Evolutionary conservation across 371 early-diverging fungal genomes (phyloP), one percentile per base, ranked within the genome.

Genomic region (Mucor indicus): DNA sequence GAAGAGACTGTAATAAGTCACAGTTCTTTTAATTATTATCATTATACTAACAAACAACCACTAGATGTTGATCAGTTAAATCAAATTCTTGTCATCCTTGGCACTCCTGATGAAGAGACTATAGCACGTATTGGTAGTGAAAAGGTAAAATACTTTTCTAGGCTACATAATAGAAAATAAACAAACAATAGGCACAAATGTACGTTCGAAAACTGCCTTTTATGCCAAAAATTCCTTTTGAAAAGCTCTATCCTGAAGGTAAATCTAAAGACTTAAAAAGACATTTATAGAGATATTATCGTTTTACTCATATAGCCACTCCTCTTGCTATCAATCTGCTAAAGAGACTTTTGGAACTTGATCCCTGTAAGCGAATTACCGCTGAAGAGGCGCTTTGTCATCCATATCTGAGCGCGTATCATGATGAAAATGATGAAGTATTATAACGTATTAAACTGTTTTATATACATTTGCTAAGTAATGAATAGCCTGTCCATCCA

Each of bases 61-160:
- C 19, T 60, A 78, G 80, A 99, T 62, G 93, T 98, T 15, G 96
- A 99, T 67, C 99, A 99, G 70, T 70, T 99, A 55, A 98, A 98
- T 67, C 92, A 96, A 72, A 99, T 99, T 55, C 83, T 98, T 48
- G 81, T 83, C 52, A 92, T 95, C 24, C 78, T 98, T 30, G 99
- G 99, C 30, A 98, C 99, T 0, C 99, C 99, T 17, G 92, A 92
- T 58, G 96, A 95, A 61, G 93, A 87, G 7, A 93, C 95, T 1
- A 71, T 99, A 53, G 57, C 77, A 32, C 80, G 92, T 20, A 88
- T 98, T 46, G 84, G 84, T 25, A 86, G 87, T 62, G 88, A 88
- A 39, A 74, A 91, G 58, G 90, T 70, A 64, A 61, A 33, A 27
- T 17, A 17, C 9, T 7, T 5, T 27, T 5, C 5, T 27, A 27